Conservation (phyloP, 352 stramenopile genomes). For the Pythium rishiriense region DNA sequence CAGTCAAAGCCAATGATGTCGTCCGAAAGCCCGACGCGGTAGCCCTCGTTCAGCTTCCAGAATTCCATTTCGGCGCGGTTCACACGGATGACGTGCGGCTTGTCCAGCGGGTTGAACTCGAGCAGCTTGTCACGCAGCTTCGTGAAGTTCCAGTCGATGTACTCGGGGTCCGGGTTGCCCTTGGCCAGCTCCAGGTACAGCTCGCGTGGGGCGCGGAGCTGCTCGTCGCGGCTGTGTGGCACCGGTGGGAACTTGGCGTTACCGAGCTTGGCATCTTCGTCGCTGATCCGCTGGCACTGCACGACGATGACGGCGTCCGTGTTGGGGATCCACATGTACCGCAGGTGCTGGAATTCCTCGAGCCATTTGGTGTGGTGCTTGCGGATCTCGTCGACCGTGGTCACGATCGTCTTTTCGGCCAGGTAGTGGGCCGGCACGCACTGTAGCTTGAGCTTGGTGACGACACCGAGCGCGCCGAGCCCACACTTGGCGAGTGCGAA, state of each 20-base stretch:
- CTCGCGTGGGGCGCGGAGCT: slow-evolving; percentile 73
- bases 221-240: slow-evolving; percentile 52
- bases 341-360: slow-evolving; percentile 79
- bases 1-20: slow-evolving; percentile 99
- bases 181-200: slow-evolving; percentile 77
- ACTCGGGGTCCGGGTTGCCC: slow-evolving; percentile 56
- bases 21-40: slow-evolving; percentile 90
- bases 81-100: slow-evolving; percentile 91
- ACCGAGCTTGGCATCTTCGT: slow-evolving; percentile 36
- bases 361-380: slow-evolving; percentile 78
- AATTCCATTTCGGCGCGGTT: slow-evolving; percentile 96
- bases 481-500: slow-evolving; percentile 95
- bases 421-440: slow-evolving; percentile 93
- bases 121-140: slow-evolving; percentile 85
- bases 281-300: slow-evolving; percentile 70
- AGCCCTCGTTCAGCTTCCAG: slow-evolving; percentile 93
- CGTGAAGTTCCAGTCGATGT: slow-evolving; percentile 80
- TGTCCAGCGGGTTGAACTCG: slow-evolving; percentile 87
- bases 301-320: slow-evolving; percentile 95
- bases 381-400: slow-evolving; percentile 87
- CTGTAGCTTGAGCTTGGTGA: slow-evolving; percentile 96
- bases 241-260: slow-evolving; percentile 48
- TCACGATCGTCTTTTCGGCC: slow-evolving; percentile 92
- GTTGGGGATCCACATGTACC: slow-evolving; percentile 99
- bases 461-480: slow-evolving; percentile 94